Conservation (phyloP, 768 basidiomycete genomes). For the Amanita pseudoporphyria region DNA sequence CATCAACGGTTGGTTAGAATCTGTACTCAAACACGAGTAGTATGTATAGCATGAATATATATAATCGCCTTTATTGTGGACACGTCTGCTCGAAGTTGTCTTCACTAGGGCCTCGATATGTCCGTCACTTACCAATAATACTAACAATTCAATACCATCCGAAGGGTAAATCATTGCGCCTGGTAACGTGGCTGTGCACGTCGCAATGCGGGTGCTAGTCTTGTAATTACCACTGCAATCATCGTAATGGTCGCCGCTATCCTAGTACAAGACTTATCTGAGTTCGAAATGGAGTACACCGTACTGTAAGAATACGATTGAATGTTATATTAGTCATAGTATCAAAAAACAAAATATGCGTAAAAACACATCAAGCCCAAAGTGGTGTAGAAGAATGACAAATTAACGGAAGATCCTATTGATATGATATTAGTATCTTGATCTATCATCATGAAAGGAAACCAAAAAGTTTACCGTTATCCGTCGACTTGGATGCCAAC, state of each 20-base stretch:
- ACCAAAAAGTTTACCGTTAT: slow-evolving; percentile 48
- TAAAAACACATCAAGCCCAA: slow-evolving; percentile 11
- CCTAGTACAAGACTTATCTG: no score
- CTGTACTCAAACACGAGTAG: slow-evolving; percentile 25
- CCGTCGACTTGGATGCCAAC: slow-evolving; percentile 52
- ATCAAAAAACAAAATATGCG: no score
- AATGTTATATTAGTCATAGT: no score
- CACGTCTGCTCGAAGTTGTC: slow-evolving; percentile 45
- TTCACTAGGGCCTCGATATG: not conserved
- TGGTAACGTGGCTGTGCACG: no score
- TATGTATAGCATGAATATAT: not conserved
- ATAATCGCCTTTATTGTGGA: slow-evolving; percentile 67
- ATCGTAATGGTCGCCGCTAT: no score
- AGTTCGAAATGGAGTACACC: no score
- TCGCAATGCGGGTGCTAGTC: no score
- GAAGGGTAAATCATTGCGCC: not conserved
- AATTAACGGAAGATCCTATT: slow-evolving; percentile 17
- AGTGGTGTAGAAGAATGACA: slow-evolving; percentile 12
- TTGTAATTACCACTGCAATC: no score
- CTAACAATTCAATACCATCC: slow-evolving; percentile 32
- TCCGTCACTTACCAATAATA: slow-evolving; percentile 53
- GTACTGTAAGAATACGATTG: no score
- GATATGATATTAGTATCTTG: slow-evolving; percentile 12
- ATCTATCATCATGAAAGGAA: slow-evolving; percentile 39
- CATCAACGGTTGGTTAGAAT: slow-evolving; percentile 74